phyloP scores from a whole-genome alignment of 1,139 yeast genomes.

The Wickerhamomyces sp. region DNA sequence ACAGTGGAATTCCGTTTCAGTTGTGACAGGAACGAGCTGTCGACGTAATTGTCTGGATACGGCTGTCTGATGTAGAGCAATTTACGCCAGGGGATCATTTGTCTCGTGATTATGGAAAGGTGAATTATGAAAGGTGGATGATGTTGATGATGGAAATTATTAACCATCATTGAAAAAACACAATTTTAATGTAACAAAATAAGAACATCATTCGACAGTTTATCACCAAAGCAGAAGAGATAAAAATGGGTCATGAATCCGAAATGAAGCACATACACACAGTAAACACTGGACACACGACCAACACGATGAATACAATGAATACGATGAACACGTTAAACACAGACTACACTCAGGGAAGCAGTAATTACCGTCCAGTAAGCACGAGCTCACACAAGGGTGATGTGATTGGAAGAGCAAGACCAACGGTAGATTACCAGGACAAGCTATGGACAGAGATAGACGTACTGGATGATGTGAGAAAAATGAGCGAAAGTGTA shows the following conservation, averaged over 20 bases:
- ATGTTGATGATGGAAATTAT: no score
- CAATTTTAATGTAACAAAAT: neutral
- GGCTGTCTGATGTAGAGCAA: slow-evolving; percentile 84
- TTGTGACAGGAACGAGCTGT: slow-evolving; percentile 71
- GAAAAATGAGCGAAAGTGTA: slow-evolving; percentile 44
- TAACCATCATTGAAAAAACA: no score
- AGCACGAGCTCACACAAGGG: no score
- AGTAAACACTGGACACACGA: neutral
- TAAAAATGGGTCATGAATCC: neutral
- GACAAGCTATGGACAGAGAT: slow-evolving; percentile 86
- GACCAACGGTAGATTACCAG: slow-evolving; percentile 54
- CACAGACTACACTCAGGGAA: slow-evolving; percentile 27
- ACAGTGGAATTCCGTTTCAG: slow-evolving; percentile 76
- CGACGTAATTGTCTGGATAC: slow-evolving; percentile 90
- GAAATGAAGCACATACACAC: neutral
- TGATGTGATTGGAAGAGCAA: slow-evolving; percentile 44
- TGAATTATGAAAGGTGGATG: no score
- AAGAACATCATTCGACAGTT: no score
- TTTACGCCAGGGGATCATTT: slow-evolving; percentile 59
- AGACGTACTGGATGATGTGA: slow-evolving; percentile 80
- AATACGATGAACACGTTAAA: slow-evolving; percentile 1
- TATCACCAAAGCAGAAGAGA: neutral
- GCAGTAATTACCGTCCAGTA: no score
- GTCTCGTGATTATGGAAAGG: neutral
- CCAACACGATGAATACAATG: neutral